Evolutionary conservation across 2,329 filamentous ascomycete species (phyloP).

Genomic region (Sarocladium kiliense): DNA sequence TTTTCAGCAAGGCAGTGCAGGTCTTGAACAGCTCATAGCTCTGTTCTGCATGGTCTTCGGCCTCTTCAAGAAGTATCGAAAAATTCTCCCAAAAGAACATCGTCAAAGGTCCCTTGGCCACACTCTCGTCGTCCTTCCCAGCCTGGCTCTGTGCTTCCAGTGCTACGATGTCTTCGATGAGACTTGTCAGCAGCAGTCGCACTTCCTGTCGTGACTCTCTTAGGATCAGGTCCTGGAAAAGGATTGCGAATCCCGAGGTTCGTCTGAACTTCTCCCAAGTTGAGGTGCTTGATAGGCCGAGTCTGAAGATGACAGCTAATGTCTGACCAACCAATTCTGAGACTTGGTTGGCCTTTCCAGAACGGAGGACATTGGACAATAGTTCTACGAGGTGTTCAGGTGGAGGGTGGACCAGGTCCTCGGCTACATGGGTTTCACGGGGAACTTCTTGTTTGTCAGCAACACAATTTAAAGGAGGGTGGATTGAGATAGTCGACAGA

Average conservation of each 20-base stretch:
- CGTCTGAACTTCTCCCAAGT: constrained; percentile 2
- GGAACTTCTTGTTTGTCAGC: not conserved
- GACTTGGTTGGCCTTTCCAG: not conserved
- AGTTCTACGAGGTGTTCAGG: not conserved
- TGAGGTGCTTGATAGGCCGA: not conserved
- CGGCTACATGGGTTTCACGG: not conserved
- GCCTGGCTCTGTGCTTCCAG: not conserved
- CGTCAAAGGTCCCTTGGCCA: not conserved
- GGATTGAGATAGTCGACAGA: not conserved
- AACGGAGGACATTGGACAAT: not conserved
- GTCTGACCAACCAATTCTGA: constrained; percentile 1
- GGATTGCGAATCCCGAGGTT: not conserved
- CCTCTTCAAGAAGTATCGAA: constrained; percentile 23
- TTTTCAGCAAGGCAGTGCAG: not conserved
- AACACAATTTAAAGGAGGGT: not conserved
- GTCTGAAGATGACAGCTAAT: constrained; percentile 10
- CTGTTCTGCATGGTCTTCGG: constrained; percentile 17
- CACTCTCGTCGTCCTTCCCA: not conserved
- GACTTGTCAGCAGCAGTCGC: constrained; percentile 24
- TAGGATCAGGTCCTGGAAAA: constrained; percentile 5
- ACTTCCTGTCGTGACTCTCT: constrained; percentile 13
- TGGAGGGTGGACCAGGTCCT: not conserved
- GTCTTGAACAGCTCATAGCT: constrained; percentile 22
- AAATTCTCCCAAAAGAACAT: constrained; percentile 15
- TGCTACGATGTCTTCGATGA: constrained; percentile 16